Conservation (phyloP, 2,329 filamentous ascomycete genomes). For the Blumeria graminis region DNA sequence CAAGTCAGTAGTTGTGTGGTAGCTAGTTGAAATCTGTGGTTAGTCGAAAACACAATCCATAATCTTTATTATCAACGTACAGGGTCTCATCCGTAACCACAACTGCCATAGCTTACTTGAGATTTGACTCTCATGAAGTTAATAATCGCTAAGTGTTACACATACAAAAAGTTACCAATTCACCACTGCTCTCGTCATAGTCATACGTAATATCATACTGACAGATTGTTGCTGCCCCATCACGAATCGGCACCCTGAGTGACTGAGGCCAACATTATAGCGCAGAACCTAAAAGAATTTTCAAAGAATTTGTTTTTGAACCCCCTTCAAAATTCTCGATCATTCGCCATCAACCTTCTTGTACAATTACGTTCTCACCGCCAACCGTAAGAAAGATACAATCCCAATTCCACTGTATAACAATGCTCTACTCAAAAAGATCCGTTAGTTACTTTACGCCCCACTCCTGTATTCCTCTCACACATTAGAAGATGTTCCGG, state of each 20-base stretch:
- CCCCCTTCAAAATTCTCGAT: neutral
- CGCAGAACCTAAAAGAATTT: slow-evolving; percentile 1
- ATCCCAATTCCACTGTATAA: slow-evolving; percentile 15
- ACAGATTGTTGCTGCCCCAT: too few species aligned
- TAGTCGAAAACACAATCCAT: neutral
- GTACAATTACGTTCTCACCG: neutral
- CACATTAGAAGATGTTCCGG: too few species aligned
- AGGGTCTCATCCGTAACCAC: slow-evolving; percentile 32
- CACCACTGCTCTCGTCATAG: too few species aligned
- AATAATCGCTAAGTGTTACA: neutral
- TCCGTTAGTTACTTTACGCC: slow-evolving; percentile 33
- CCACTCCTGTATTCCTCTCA: too few species aligned
- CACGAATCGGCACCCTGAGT: neutral
- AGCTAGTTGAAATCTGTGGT: neutral
- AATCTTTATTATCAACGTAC: slow-evolving; percentile 17
- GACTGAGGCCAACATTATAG: neutral
- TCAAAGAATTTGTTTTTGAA: neutral
- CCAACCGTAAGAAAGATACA: neutral
- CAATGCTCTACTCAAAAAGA: slow-evolving; percentile 51
- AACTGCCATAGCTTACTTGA: slow-evolving; percentile 13
- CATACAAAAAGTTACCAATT: neutral
- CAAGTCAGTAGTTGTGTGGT: slow-evolving; percentile 37
- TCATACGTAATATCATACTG: too few species aligned
- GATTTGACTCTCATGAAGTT: slow-evolving; percentile 12
- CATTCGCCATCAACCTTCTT: neutral